Evolutionary conservation across 257 asterid genomes (phyloP).

Genomic region (Ilex asprella): DNA sequence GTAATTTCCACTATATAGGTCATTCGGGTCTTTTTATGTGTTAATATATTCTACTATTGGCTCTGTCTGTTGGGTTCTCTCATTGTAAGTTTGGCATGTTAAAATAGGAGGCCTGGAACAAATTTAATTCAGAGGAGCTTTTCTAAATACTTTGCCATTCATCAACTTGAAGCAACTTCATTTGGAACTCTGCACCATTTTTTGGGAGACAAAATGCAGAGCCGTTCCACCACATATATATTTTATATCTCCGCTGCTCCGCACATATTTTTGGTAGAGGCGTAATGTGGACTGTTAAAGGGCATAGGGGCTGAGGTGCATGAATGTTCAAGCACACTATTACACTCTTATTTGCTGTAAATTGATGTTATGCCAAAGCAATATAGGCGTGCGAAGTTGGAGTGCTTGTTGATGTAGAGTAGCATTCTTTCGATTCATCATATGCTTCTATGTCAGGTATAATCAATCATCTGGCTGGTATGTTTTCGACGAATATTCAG

Average conservation of each 20-base stretch:
- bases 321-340: constrained; percentile 18
- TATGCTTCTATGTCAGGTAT: constrained; percentile 25
- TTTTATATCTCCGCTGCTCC: no score
- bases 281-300: constrained; percentile 18
- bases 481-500: no score
- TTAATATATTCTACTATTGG: neutral
- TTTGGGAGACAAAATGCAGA: constrained; percentile 14
- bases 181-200: constrained; percentile 11
- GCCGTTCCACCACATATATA: constrained; percentile 7
- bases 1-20: neutral
- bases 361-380: constrained; percentile 26
- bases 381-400: constrained; percentile 23
- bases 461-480: constrained; percentile 24
- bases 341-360: constrained; percentile 34
- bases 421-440: constrained; percentile 25
- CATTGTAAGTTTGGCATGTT: constrained; percentile 17
- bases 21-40: neutral
- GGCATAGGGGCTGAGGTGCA: constrained; percentile 25
- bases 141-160: constrained; percentile 43
- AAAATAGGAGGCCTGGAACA: constrained; percentile 96
- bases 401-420: constrained; percentile 39
- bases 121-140: constrained; percentile 99
- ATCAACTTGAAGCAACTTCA: constrained; percentile 20
- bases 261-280: no score
- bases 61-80: constrained; percentile 5